These are phyloP conservation scores for Aureoboletus auriporus DNA, from an alignment of 768 basidiomycete genomes.

Conservation along the genomic window DNA sequence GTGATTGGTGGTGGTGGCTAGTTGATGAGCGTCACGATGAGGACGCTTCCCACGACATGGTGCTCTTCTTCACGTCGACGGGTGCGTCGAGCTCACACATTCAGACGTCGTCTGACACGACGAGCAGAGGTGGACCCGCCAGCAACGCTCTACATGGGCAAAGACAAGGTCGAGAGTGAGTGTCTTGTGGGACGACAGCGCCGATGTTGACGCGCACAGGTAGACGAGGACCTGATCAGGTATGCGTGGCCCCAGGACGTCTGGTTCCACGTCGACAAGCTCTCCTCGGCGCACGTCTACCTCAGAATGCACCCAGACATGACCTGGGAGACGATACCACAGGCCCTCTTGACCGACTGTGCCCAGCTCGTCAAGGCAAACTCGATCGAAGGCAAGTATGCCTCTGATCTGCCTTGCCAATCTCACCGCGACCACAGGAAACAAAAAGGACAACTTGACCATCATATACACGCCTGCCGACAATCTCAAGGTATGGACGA, in stretches of 20 bases:
- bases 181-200: conserved; percentile 5
- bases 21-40: no score
- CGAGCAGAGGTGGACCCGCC: conserved; percentile 56
- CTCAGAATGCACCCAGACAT: conserved; percentile 82
- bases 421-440: conserved; percentile 48
- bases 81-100: conserved; percentile 23
- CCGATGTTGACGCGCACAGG: conserved; percentile 19
- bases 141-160: conserved; percentile 86
- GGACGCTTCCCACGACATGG: conserved; percentile 37
- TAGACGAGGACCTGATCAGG: conserved; percentile 94
- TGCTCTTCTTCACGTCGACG: conserved; percentile 59
- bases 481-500: conserved; percentile 75
- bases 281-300: conserved; percentile 96
- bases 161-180: conserved; percentile 94
- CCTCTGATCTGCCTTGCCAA: background rate
- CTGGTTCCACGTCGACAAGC: conserved; percentile 98
- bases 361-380: conserved; percentile 97
- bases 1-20: background rate
- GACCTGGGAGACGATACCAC: conserved; percentile 86
- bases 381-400: conserved; percentile 77
- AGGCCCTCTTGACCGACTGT: conserved; percentile 73
- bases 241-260: conserved; percentile 87
- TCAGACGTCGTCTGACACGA: background rate
- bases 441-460: conserved; percentile 92
- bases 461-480: conserved; percentile 92